These are phyloP conservation scores for Phytophthora kernoviae DNA, from an alignment of 352 stramenopile genomes.

Conservation along the genomic window DNA sequence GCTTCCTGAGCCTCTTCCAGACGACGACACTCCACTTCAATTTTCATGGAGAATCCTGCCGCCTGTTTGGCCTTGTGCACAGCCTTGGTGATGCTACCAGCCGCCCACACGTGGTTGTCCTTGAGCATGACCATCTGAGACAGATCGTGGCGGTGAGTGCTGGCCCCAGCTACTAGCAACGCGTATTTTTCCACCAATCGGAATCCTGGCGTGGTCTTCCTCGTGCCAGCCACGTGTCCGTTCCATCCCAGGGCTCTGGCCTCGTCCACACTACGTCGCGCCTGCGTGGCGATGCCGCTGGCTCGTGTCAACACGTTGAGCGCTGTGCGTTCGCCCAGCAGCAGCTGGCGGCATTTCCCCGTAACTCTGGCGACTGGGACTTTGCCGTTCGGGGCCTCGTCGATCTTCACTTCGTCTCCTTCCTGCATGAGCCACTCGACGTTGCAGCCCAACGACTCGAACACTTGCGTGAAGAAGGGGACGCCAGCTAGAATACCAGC, in stretches of 20 bases:
- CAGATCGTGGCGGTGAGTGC: constrained; percentile 96
- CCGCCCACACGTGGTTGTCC: constrained; percentile 98
- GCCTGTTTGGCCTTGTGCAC: constrained; percentile 92
- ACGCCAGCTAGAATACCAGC: constrained; percentile 94
- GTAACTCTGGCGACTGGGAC: constrained; percentile 93
- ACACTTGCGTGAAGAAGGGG: constrained; percentile 96
- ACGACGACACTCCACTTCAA: constrained; percentile 97
- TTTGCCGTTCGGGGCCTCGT: constrained; percentile 65
- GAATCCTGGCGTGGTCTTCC: constrained; percentile 99
- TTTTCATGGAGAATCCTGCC: constrained; percentile 98
- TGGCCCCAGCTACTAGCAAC: constrained; percentile 94
- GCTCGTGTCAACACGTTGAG: constrained; percentile 97
- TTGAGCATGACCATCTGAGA: constrained; percentile 99
- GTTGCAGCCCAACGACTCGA: constrained; percentile 89
- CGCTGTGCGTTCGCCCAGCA: constrained; percentile 96
- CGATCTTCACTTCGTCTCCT: constrained; percentile 57
- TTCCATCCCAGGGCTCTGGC: constrained; percentile 84
- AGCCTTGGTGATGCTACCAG: constrained; percentile 94
- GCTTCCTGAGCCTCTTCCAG: constrained; percentile 95
- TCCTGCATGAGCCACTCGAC: constrained; percentile 92
- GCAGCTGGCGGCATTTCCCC: constrained; percentile 93
- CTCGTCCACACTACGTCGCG: constrained; percentile 65
- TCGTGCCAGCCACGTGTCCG: constrained; percentile 95
- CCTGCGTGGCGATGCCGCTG: constrained; percentile 95
- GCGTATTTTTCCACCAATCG: constrained; percentile 99